Evolutionary conservation across 768 basidiomycete species (phyloP).

Genomic region (Termitomyces sp.): DNA sequence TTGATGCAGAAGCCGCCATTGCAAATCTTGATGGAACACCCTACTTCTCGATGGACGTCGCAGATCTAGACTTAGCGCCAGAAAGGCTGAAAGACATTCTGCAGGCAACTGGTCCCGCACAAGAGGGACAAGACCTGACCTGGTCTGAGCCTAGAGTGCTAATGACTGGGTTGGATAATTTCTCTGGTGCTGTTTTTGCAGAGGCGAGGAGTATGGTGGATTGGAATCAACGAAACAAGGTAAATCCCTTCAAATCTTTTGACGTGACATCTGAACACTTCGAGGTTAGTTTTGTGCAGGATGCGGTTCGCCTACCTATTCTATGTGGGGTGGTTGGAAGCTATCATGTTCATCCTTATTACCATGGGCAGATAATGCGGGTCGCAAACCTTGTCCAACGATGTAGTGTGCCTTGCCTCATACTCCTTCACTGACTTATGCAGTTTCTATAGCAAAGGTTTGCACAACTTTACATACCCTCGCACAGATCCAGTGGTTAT

Average conservation of each 20-base stretch:
- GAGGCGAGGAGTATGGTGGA: slow-evolving; percentile 81
- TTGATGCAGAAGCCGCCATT: slow-evolving; percentile 50
- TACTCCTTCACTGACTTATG: slow-evolving; percentile 3
- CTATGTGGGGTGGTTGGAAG: slow-evolving; percentile 97
- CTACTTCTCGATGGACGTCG: slow-evolving; percentile 82
- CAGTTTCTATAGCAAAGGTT: slow-evolving; percentile 56
- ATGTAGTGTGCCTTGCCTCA: slow-evolving; percentile 37
- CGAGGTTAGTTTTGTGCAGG: slow-evolving; percentile 76
- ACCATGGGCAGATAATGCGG: slow-evolving; percentile 69
- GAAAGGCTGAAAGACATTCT: slow-evolving; percentile 37
- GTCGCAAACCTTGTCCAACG: slow-evolving; percentile 67
- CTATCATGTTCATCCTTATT: slow-evolving; percentile 72
- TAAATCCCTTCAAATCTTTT: slow-evolving; percentile 23
- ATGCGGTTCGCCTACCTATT: slow-evolving; percentile 79
- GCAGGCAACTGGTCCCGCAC: slow-evolving; percentile 36
- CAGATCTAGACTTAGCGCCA: slow-evolving; percentile 38
- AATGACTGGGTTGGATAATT: slow-evolving; percentile 53
- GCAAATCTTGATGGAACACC: slow-evolving; percentile 74
- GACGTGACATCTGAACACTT: neutral
- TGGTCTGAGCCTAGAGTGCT: slow-evolving; percentile 69
- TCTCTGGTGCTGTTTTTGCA: slow-evolving; percentile 76
- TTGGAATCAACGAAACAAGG: slow-evolving; percentile 92
- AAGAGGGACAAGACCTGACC: slow-evolving; percentile 38
- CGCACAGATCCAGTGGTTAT: slow-evolving; percentile 90
- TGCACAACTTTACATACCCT: slow-evolving; percentile 85